phyloP scores from a whole-genome alignment of 345 rosid genomes.

The Cardiospermum halicacabum region DNA sequence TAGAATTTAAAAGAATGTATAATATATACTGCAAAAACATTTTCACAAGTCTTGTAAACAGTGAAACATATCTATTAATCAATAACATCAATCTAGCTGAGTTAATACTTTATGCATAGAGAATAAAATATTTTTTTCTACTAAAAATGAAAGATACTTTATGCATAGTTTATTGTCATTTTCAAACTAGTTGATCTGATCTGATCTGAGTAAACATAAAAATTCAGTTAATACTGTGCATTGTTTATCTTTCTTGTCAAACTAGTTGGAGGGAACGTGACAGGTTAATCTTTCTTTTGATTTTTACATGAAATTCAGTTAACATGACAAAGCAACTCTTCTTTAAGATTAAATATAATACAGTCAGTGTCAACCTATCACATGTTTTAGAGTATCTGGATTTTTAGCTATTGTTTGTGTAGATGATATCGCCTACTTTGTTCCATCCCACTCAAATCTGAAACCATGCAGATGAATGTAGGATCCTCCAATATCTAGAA shows the following conservation, averaged over 20 bases:
- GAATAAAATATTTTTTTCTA: background rate
- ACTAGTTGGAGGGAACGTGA: background rate
- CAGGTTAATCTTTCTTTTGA: background rate
- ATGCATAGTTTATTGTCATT: too few relatives aligned
- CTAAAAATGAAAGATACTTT: too few relatives aligned
- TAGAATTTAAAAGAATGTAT: constrained; percentile 1
- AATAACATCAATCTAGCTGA: background rate
- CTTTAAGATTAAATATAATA: background rate
- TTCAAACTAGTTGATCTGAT: too few relatives aligned
- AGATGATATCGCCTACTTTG: background rate
- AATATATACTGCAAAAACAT: background rate
- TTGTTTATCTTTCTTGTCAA: background rate
- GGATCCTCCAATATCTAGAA: background rate
- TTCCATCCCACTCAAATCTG: background rate
- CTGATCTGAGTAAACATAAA: background rate
- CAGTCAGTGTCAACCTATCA: background rate
- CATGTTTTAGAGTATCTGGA: background rate
- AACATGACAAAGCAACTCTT: background rate
- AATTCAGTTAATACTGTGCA: too few relatives aligned
- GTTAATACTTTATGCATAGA: background rate
- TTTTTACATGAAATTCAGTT: background rate
- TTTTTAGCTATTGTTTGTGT: background rate
- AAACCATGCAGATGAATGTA: background rate
- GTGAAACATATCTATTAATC: background rate
- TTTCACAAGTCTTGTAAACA: background rate